Percentiles rank a stretch among this genome's conserved stretches.
Conservation (phyloP, 306 rosid genomes). For the Sicyos baderoa region DNA sequence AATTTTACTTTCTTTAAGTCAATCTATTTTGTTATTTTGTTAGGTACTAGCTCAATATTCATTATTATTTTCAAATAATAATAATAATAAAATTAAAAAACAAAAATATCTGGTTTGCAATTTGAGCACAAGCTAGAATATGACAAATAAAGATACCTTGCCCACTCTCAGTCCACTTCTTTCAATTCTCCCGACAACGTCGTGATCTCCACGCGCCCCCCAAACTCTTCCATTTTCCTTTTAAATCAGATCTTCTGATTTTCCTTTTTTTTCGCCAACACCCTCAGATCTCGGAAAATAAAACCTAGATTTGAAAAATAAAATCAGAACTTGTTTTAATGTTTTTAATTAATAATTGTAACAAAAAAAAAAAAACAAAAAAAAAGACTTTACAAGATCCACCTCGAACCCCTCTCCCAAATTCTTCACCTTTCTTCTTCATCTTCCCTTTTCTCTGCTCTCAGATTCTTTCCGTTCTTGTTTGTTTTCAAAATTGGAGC, state of each 20-base stretch:
- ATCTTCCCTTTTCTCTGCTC: no score
- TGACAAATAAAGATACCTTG: no score
- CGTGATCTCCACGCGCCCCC: neutral
- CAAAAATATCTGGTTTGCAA: no score
- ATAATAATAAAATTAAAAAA: no score
- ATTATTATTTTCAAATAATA: no score
- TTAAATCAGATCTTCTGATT: neutral
- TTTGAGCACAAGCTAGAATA: no score
- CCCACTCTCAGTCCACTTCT: neutral
- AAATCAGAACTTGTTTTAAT: neutral
- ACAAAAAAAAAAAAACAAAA: neutral
- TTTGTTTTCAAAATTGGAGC: neutral
- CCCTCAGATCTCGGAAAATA: conserved; percentile 15
- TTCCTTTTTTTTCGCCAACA: neutral
- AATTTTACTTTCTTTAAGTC: no score
- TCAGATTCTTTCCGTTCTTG: neutral
- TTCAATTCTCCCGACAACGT: neutral
- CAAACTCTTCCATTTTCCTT: neutral
- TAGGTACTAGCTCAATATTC: no score
- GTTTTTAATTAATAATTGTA: conserved; percentile 7
- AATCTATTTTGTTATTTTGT: no score
- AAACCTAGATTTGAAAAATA: neutral
- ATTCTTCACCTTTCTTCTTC: conserved; percentile 4
- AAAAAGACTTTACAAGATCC: conserved; percentile 3
- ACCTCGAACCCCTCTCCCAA: conserved; percentile 20